Evolutionary conservation across 208 protist species (phyloP), one percentile per base, ranked within the genome.

Genomic region (Porcisia hertigi): DNA sequence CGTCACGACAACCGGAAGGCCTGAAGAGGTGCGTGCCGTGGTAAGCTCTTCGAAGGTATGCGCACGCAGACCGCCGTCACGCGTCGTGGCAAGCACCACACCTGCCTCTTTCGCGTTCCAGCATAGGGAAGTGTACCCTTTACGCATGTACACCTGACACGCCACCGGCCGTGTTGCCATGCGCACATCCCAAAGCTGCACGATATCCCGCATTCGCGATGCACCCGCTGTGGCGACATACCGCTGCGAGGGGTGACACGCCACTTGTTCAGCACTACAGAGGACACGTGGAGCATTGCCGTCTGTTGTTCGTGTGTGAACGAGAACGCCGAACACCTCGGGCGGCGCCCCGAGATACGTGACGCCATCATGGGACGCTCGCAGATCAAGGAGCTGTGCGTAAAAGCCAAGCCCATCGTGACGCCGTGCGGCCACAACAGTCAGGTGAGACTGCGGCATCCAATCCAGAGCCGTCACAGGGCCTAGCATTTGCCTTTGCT

Each of bases 131-230:
- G 88, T 93, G 83, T 92, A 93, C 1, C 85, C 88, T 3, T 72
- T 76, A 7, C 69, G 70, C 0, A 78, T 47, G 82, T 82, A 80
- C 5, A 79, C 71, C 2, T 81, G 77, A 8, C 66, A 69, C 23
- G 71, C 63, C 23, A 93, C 75, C 6, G 88, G 88, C 3, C 81
- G 73, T 16, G 85, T 77, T 11, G 79, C 75, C 79, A 84, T 83
- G 73, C 91, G 88, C 23, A 95, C 58, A 71, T 95, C 91, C 91
- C 91, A 95, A 25, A 95, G 82, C 82, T 95, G 91, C 74, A 92
- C 80, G 9, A 95, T 78, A 69, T 91, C 91, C 8, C 71, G 65
- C 39, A 71, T 60, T 23, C 65, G 54, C 0, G 86, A 64, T 45
- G 75, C 83, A 20, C 87, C 91, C 20, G 79, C 86, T 23, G 82